Conservation (phyloP, 2,329 filamentous ascomycete species). For the Aspergillus jensenii region DNA sequence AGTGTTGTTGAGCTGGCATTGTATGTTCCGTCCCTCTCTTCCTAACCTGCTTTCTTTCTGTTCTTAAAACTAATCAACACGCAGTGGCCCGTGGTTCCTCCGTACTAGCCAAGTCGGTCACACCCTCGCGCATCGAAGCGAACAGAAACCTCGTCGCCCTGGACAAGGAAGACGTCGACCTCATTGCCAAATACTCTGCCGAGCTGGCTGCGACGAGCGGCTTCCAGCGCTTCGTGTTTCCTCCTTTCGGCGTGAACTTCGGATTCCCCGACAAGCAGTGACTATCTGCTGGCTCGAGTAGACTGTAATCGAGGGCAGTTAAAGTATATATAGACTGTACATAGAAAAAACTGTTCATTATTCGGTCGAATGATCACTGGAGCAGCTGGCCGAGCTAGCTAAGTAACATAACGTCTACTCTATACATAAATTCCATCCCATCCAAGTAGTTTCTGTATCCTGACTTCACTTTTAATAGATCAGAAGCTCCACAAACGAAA, state of each 20-base stretch:
- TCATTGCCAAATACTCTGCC: slow-evolving; percentile 38
- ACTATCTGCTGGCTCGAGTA: neutral
- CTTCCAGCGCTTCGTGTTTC: slow-evolving; percentile 60
- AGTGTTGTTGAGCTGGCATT: slow-evolving; percentile 46
- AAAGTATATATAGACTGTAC: neutral
- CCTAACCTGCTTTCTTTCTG: neutral
- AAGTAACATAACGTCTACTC: neutral
- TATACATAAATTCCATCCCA: neutral
- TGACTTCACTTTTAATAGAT: neutral
- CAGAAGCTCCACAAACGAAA: neutral
- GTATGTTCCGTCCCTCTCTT: slow-evolving; percentile 24
- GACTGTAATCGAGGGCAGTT: neutral
- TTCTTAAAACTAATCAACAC: neutral
- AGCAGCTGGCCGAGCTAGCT: neutral
- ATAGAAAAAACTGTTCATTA: slow-evolving; percentile 1
- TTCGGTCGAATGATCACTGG: neutral
- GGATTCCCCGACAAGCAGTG: slow-evolving; percentile 67
- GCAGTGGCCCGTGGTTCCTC: slow-evolving; percentile 40
- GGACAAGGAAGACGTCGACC: slow-evolving; percentile 38
- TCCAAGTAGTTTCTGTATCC: neutral
- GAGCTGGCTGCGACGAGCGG: slow-evolving; percentile 32
- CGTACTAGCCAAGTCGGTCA: slow-evolving; percentile 44
- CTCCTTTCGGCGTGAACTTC: slow-evolving; percentile 67
- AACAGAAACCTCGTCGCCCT: slow-evolving; percentile 41
- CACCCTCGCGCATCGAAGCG: slow-evolving; percentile 40